phyloP scores from a whole-genome alignment of 352 stramenopile species.

The Globisporangium apiculatum region DNA sequence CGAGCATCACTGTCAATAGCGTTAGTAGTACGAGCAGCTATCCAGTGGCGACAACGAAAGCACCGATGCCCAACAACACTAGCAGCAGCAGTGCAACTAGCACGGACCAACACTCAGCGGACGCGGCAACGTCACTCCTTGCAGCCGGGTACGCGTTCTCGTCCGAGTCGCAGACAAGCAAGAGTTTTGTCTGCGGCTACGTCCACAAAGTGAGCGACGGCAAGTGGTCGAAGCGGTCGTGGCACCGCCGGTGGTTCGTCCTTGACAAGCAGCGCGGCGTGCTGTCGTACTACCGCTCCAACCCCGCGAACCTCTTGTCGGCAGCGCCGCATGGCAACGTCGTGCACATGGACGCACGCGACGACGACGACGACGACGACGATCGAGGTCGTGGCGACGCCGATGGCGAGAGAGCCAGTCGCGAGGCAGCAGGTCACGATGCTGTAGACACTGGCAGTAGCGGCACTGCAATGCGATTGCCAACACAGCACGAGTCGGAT shows the following conservation, averaged over 20 bases:
- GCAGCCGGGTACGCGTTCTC: conserved; percentile 56
- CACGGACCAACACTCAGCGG: background rate
- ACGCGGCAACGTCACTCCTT: conserved; percentile 23
- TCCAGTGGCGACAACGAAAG: too few relatives aligned
- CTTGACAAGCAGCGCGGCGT: conserved; percentile 65
- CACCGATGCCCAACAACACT: background rate
- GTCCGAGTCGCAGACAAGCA: conserved; percentile 69
- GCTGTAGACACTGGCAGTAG: background rate
- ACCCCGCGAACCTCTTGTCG: conserved; percentile 65
- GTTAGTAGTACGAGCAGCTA: too few relatives aligned
- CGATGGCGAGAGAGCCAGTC: background rate
- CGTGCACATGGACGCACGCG: conserved; percentile 56
- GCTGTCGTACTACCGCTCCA: conserved; percentile 78
- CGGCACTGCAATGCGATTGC: background rate
- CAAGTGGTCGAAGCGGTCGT: conserved; percentile 78
- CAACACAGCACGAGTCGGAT: conserved; percentile 6
- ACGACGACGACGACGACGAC: conserved; percentile 8
- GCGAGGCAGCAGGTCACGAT: background rate
- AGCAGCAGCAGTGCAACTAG: conserved; percentile 2
- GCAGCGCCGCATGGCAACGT: conserved; percentile 58
- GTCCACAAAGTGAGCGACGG: conserved; percentile 83
- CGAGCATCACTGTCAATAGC: background rate
- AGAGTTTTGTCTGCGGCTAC: conserved; percentile 78
- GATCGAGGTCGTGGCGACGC: background rate
- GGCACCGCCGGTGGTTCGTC: conserved; percentile 84